These are phyloP conservation scores for Dillenia suffruticosa DNA, from an alignment of 164 flowering plant genomes.

Conservation along the genomic window DNA sequence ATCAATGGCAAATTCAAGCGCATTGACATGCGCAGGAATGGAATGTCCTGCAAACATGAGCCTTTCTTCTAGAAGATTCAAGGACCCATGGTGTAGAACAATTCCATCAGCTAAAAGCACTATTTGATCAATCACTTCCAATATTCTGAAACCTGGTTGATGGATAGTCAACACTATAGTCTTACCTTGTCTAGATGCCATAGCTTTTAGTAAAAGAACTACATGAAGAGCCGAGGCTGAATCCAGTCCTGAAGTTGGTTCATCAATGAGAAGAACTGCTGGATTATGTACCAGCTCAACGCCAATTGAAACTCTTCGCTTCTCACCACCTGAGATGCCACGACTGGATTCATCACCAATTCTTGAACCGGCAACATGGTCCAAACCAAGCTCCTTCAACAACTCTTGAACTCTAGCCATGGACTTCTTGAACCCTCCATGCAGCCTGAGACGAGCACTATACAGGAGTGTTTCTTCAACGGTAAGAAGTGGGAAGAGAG, in stretches of 20 bases:
- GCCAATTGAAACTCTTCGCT: conserved; percentile 79
- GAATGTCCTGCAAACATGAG: conserved; percentile 45
- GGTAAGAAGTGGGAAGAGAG: conserved; percentile 45
- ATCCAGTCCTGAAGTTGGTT: conserved; percentile 94
- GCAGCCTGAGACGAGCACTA: conserved; percentile 67
- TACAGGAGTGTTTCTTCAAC: conserved; percentile 55
- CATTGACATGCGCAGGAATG: conserved; percentile 76
- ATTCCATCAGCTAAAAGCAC: conserved; percentile 63
- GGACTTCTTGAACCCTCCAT: conserved; percentile 33
- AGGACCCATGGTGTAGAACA: conserved; percentile 61
- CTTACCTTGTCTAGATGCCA: conserved; percentile 63
- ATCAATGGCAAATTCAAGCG: conserved; percentile 82
- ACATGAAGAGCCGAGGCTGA: conserved; percentile 85
- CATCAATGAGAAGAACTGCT: conserved; percentile 64
- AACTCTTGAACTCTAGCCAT: conserved; percentile 40
- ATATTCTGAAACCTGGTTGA: conserved; percentile 87
- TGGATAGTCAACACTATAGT: conserved; percentile 81
- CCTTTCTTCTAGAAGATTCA: conserved; percentile 44
- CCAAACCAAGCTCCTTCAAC: conserved; percentile 71
- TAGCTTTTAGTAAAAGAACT: conserved; percentile 48
- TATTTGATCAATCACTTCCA: conserved; percentile 63
- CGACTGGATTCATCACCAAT: conserved; percentile 42
- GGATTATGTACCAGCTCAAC: conserved; percentile 90
- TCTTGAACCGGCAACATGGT: conserved; percentile 53
- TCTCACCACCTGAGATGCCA: conserved; percentile 91